phyloP scores from a whole-genome alignment of 2,329 filamentous ascomycete genomes.

The Aureobasidium namibiae region DNA sequence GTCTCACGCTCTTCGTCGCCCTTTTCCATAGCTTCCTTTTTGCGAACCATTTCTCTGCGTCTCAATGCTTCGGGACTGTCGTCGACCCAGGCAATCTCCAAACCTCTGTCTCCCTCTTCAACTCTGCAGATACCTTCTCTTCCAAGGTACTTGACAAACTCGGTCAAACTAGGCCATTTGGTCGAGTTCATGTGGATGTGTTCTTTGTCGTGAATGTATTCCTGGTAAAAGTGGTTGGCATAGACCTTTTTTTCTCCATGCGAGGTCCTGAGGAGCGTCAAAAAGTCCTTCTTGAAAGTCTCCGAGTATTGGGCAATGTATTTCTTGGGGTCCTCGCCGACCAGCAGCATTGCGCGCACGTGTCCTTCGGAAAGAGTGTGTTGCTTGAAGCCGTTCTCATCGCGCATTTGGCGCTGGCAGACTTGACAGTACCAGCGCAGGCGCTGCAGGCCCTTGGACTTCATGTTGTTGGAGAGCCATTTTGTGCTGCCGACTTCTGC shows the following conservation, averaged over 20 bases:
- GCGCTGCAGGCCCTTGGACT: conserved; percentile 67
- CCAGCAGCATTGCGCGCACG: conserved; percentile 78
- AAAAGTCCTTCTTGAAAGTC: conserved; percentile 74
- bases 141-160: conserved; percentile 82
- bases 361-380: conserved; percentile 80
- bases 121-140: conserved; percentile 81
- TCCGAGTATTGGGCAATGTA: conserved; percentile 73
- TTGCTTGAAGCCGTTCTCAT: conserved; percentile 80
- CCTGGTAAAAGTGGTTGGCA: conserved; percentile 90
- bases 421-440: conserved; percentile 85
- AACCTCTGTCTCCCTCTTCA: conserved; percentile 79
- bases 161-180: conserved; percentile 76
- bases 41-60: conserved; percentile 69
- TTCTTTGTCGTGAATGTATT: conserved; percentile 79
- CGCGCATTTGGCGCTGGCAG: conserved; percentile 68
- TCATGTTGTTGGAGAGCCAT: conserved; percentile 82
- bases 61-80: conserved; percentile 78
- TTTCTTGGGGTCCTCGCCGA: conserved; percentile 80
- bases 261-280: conserved; percentile 66
- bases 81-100: conserved; percentile 86
- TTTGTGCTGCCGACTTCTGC: conserved; percentile 92
- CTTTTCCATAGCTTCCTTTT: conserved; percentile 79
- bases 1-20: conserved; percentile 88
- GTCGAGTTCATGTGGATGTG: conserved; percentile 94
- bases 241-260: conserved; percentile 88